Evolutionary conservation across 2,329 filamentous ascomycete genomes (phyloP), one percentile per base, ranked within the genome.

Genomic region (Trichoderma koningiopsis): DNA sequence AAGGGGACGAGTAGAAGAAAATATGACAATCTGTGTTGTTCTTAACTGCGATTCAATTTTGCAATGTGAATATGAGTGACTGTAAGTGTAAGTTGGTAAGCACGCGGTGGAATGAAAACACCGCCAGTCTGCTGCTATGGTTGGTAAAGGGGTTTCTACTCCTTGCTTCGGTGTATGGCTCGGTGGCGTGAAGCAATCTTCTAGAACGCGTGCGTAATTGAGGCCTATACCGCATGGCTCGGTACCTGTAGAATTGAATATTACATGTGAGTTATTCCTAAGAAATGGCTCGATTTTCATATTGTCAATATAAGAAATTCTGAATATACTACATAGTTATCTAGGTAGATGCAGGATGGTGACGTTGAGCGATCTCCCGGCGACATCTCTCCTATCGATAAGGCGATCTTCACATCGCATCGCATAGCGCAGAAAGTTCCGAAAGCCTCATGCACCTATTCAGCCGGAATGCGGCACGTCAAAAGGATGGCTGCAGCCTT

Each of bases 371-470:
- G 24, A 4, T 24, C 10, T 43, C 16, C 2, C 37, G n/a, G 24
- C 27, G 14, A 40, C n/a, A 61, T 49, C 24, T 49, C 43, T 43
- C 47, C 47, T 49, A 49, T 61, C 58, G 61, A 37, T 64, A 64
- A 53, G 47, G 24, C 29, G 33, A 43, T n/a, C 40, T 19, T 19
- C 22, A 52, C 19, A 22, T 8, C 43, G 27, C 37, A 49, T 35
- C 6, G 33, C 33, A 35, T 35, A 35, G 47, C 55, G 61, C 27
- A 5, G 40, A n/a, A 0, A 19, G 16, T 66, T 27, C 63, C 29
- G 63, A 31, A 66, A 58, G 63, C 52, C 62, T 56, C 52, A 65
- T 66, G 63, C 53, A 49, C 53, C 37, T 35, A 27, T 66, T 66
- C 27, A 66, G 63, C 63, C 63, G 13, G 53, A 47, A 66, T 66